A percentile compares a stretch with the other conserved stretches of the same genome.
Evolutionary conservation across 305 asterid species (phyloP).

Genomic region (Fraxinus sp.): DNA sequence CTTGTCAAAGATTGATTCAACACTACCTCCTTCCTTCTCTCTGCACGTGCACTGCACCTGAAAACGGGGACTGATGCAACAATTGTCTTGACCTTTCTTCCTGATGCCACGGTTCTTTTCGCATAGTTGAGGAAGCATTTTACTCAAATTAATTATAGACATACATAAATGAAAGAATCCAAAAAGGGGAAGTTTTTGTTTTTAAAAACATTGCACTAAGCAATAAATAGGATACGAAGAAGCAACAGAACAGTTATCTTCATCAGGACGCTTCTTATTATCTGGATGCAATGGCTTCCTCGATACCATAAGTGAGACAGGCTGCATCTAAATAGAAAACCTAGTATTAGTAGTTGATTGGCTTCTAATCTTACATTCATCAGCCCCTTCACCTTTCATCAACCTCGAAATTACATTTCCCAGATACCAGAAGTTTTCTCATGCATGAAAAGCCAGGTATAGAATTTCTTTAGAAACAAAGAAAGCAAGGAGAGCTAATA

Average conservation of each 20-base stretch:
- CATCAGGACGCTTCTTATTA: constrained; percentile 65
- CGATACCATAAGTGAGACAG: constrained; percentile 36
- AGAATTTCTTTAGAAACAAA: constrained; percentile 1
- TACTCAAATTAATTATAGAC: constrained; percentile 18
- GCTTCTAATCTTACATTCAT: constrained; percentile 13
- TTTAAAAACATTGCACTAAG: not conserved
- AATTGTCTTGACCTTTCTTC: constrained; percentile 51
- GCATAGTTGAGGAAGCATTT: constrained; percentile 39
- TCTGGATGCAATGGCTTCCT: constrained; percentile 66
- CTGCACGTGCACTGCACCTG: constrained; percentile 71
- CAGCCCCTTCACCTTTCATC: constrained; percentile 2
- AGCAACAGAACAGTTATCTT: constrained; percentile 61
- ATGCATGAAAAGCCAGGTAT: constrained; percentile 9
- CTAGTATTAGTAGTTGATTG: constrained; percentile 18
- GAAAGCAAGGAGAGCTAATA: not conserved
- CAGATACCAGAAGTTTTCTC: not conserved
- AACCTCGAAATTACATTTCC: not conserved
- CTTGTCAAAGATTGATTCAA: not conserved
- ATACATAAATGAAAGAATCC: constrained; percentile 10
- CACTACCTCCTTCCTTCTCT: constrained; percentile 74
- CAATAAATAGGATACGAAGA: constrained; percentile 57
- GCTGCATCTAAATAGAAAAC: constrained; percentile 41
- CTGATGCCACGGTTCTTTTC: constrained; percentile 42
- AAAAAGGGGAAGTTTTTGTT: constrained; percentile 6
- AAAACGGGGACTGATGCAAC: constrained; percentile 57